Percentiles rank a stretch among this genome's conserved stretches.
These are phyloP conservation scores for Starmerella asiatica DNA, from an alignment of 805 yeast species.

Conservation along the genomic window DNA sequence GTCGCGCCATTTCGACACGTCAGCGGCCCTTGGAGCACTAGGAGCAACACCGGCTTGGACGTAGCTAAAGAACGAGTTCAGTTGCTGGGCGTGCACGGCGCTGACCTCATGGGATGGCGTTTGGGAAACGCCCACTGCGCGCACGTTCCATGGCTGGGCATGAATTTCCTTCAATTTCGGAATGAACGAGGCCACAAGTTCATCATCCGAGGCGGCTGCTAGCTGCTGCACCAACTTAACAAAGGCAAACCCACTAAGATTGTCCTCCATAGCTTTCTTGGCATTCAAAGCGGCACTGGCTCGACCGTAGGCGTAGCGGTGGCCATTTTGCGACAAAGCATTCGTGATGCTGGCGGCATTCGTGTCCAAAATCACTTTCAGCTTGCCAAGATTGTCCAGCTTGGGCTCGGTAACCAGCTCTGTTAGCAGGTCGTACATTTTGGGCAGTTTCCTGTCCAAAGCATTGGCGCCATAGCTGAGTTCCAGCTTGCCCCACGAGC, in stretches of 20 bases:
- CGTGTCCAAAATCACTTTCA: slow-evolving; percentile 58
- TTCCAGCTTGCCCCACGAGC: slow-evolving; percentile 15
- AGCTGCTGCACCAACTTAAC: slow-evolving; percentile 54
- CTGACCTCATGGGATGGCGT: slow-evolving; percentile 16
- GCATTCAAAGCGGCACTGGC: slow-evolving; percentile 53
- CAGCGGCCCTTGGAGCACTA: slow-evolving; percentile 7
- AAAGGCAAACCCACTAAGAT: slow-evolving; percentile 63
- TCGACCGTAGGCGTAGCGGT: slow-evolving; percentile 58
- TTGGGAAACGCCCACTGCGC: slow-evolving; percentile 22
- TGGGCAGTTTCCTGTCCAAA: slow-evolving; percentile 46
- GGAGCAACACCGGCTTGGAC: slow-evolving; percentile 27
- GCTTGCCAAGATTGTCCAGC: slow-evolving; percentile 51
- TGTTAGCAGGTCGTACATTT: slow-evolving; percentile 51
- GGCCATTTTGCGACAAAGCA: slow-evolving; percentile 76
- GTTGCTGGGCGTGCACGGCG: slow-evolving; percentile 7
- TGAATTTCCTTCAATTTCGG: slow-evolving; percentile 39
- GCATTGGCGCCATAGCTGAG: slow-evolving; percentile 17
- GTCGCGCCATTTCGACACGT: slow-evolving; percentile 1
- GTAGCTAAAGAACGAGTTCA: slow-evolving; percentile 2
- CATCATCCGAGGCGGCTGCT: slow-evolving; percentile 38
- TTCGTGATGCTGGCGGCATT: slow-evolving; percentile 66
- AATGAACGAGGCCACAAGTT: slow-evolving; percentile 40
- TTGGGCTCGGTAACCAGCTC: slow-evolving; percentile 60
- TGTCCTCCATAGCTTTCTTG: slow-evolving; percentile 47
- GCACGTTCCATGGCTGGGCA: slow-evolving; percentile 15